A percentile compares a stretch with the other conserved stretches of the same genome.
These are phyloP conservation scores for Quercus variabilis DNA, from an alignment of 306 rosid genomes.

Conservation along the genomic window DNA sequence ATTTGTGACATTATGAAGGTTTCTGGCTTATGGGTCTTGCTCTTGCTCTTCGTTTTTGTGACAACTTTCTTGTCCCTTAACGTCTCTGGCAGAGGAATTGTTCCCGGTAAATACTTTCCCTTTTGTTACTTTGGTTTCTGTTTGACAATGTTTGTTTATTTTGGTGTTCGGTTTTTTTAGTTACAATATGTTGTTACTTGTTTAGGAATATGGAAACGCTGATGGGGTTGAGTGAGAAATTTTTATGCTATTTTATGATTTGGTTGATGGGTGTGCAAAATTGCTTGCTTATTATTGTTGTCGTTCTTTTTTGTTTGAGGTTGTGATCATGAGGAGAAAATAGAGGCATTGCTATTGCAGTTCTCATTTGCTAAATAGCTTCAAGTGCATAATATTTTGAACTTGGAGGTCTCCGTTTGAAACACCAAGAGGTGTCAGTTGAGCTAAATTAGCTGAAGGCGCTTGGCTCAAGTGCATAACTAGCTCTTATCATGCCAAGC, in stretches of 20 bases:
- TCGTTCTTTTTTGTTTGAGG: background rate
- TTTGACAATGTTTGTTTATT: background rate
- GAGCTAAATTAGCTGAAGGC: too few species aligned
- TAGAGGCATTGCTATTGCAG: background rate
- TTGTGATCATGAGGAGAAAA: background rate
- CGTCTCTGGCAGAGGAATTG: constrained; percentile 20
- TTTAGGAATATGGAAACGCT: background rate
- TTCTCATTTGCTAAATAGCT: background rate
- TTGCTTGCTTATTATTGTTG: background rate
- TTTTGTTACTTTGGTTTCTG: background rate
- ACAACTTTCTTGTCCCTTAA: constrained; percentile 24
- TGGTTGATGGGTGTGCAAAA: background rate
- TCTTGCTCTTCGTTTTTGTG: constrained; percentile 36
- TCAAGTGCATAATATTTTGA: background rate
- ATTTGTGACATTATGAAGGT: constrained; percentile 46
- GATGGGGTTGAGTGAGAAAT: background rate
- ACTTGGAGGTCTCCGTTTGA: too few species aligned
- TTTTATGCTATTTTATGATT: background rate
- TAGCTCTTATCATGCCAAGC: too few species aligned
- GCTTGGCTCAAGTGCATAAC: too few species aligned
- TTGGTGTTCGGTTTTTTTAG: background rate
- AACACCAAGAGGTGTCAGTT: too few species aligned
- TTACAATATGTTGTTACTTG: background rate
- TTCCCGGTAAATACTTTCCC: constrained; percentile 30
- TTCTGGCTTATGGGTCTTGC: constrained; percentile 44